phyloP scores from a whole-genome alignment of 768 basidiomycete species.

The Leccinum barrowsii region DNA sequence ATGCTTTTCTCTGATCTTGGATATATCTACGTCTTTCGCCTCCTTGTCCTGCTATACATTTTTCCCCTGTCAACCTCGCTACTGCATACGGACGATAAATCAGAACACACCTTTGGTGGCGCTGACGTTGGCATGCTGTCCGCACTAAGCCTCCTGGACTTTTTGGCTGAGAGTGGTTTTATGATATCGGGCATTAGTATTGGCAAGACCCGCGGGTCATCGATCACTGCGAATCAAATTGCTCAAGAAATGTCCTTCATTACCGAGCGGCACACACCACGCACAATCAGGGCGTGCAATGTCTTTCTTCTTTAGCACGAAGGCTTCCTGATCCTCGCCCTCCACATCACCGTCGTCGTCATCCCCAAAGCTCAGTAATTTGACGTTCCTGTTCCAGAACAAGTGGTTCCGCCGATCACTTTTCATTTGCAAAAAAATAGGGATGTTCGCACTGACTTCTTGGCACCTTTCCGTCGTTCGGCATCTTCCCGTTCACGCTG shows the following conservation, averaged over 20 bases:
- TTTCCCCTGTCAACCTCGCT: neutral
- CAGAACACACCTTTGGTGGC: slow-evolving; percentile 17
- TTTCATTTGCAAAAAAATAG: neutral
- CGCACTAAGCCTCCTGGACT: neutral
- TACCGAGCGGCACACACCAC: slow-evolving; percentile 28
- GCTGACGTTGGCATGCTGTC: slow-evolving; percentile 1
- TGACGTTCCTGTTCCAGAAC: slow-evolving; percentile 66
- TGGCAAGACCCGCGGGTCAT: slow-evolving; percentile 7
- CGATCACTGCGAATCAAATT: slow-evolving; percentile 23
- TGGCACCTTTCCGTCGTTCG: slow-evolving; percentile 69
- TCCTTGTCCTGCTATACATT: slow-evolving; percentile 2
- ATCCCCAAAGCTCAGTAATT: slow-evolving; percentile 83
- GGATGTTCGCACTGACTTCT: slow-evolving; percentile 60
- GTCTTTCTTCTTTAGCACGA: slow-evolving; percentile 68
- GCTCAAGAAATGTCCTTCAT: neutral
- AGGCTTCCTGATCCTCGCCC: slow-evolving; percentile 51
- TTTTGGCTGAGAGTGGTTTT: slow-evolving; percentile 2
- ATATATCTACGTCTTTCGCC: slow-evolving; percentile 45
- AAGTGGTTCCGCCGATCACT: neutral
- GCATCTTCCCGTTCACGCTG: slow-evolving; percentile 78
- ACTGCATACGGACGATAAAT: neutral
- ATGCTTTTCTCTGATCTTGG: slow-evolving; percentile 73
- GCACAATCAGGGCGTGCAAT: slow-evolving; percentile 81
- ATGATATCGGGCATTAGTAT: slow-evolving; percentile 9
- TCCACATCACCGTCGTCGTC: slow-evolving; percentile 66